A percentile compares a stretch with the other conserved stretches of the same genome.
Evolutionary conservation across 805 yeast genomes (phyloP).

Genomic region (Saccharomycopsis sp.): DNA sequence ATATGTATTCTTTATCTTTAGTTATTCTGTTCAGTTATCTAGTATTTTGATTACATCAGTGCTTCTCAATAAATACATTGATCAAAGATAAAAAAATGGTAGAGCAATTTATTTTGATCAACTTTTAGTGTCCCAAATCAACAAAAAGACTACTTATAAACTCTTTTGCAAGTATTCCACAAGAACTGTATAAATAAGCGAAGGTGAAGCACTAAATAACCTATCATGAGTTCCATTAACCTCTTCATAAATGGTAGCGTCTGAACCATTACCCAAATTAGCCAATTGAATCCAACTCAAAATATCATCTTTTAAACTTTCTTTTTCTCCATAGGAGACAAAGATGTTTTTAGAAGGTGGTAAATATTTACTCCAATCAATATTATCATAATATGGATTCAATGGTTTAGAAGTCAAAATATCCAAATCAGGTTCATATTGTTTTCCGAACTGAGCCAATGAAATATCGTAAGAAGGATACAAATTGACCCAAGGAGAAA

Average conservation of each 20-base stretch:
- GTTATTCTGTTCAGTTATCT: too few relatives aligned
- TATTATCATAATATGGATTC: not conserved
- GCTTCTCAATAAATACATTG: too few relatives aligned
- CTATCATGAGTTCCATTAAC: not conserved
- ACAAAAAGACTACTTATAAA: too few relatives aligned
- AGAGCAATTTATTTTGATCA: too few relatives aligned
- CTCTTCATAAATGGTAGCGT: not conserved
- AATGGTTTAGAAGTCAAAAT: not conserved
- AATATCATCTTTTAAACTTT: constrained; percentile 2
- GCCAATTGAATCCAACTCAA: not conserved
- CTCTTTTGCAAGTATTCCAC: too few relatives aligned
- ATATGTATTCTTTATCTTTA: too few relatives aligned
- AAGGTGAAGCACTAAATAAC: too few relatives aligned
- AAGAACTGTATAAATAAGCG: too few relatives aligned
- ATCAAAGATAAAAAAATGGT: too few relatives aligned
- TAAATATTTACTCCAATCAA: not conserved
- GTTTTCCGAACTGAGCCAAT: not conserved
- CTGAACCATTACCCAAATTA: not conserved
- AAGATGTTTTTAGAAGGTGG: constrained; percentile 1
- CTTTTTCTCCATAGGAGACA: constrained; percentile 1
- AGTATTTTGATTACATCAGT: too few relatives aligned
- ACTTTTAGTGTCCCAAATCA: too few relatives aligned
- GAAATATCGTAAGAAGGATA: not conserved
- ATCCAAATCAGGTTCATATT: not conserved
- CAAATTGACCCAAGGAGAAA: constrained; percentile 9